Evolutionary conservation across 2,329 filamentous ascomycete genomes (phyloP), one percentile per base, ranked within the genome.

Genomic region (Trichoderma asperellum): DNA sequence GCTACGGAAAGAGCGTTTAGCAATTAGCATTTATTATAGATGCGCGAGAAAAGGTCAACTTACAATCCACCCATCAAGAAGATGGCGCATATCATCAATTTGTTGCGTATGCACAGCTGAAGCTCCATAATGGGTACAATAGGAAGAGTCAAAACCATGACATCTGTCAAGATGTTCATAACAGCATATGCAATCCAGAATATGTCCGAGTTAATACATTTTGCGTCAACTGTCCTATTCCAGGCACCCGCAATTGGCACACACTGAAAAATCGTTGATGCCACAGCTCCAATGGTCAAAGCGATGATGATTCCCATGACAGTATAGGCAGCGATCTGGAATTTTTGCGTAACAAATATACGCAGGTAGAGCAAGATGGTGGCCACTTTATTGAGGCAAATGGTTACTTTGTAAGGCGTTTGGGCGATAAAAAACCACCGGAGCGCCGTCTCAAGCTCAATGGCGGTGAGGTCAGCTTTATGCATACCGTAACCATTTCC

Each of bases 341-440:
- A 85, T 65, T 74, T 77, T 24, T 70, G 76, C n/a, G 80, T 77
- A 7, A 81, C 77, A 65, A 86, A 86, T 21, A 86, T 83, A 11
- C 84, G 82, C 18, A 84, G 79, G 71, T 85, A 87, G 24, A 87
- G 78, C 2, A 84, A 75, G 8, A 86, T 75, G 43, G 85, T 83
- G 1, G 84, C 84, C 1, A 82, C 75, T 72, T 87, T 87, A n/a
- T 83, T 85, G 57, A 84, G 75, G 71, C 83, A 84, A 68, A 86
- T 81, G 8, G 81, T 82, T 60, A 83, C 75, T 72, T 85, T 85
- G 76, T 86, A 86, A 65, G 83, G 81, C 32, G 82, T 80, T 72
- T 86, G 83, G 1, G 81, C 79, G 32, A 83, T 75, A 70, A 81
- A 85, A 74, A 85, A 85, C 37, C 79, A 73, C 79, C 84, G 63